Percentiles rank a stretch among this genome's conserved stretches.
Conservation (phyloP, 371 early-diverging fungal genomes). For the Conidiobolus incongruus region DNA sequence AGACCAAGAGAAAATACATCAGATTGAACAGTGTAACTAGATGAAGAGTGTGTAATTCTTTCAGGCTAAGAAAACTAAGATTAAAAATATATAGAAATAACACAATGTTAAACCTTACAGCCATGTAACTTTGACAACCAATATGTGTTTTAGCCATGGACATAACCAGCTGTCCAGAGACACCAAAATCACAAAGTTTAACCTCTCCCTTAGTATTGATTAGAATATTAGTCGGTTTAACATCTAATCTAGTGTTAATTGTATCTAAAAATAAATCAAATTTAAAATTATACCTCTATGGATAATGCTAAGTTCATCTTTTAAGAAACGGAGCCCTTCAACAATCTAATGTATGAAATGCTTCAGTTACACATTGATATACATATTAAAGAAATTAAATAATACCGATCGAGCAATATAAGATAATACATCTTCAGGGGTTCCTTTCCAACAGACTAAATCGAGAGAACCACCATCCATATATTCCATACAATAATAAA, state of each 20-base stretch:
- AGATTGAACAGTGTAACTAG: conserved; percentile 47
- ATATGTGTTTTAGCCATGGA: conserved; percentile 84
- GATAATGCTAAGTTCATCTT: conserved; percentile 71
- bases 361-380: too few relatives aligned
- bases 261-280: not conserved
- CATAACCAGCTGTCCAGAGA: conserved; percentile 67
- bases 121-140: conserved; percentile 90
- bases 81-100: not conserved
- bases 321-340: conserved; percentile 66
- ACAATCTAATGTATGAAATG: conserved; percentile 30
- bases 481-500: conserved; percentile 84
- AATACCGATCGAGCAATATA: conserved; percentile 49
- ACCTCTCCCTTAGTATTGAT: conserved; percentile 67
- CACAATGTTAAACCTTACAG: conserved; percentile 22
- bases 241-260: too few relatives aligned
- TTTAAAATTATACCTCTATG: conserved; percentile 33
- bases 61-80: conserved; percentile 30
- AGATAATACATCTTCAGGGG: conserved; percentile 61
- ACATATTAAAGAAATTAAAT: conserved; percentile 1
- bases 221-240: conserved; percentile 88
- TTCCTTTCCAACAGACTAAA: conserved; percentile 53
- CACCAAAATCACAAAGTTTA: conserved; percentile 84
- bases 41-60: conserved; percentile 33
- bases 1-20: conserved; percentile 85
- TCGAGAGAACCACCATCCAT: conserved; percentile 92